Evolutionary conservation across 495 filamentous ascomycete species (phyloP).

Genomic region (Lophiotrema nucula): DNA sequence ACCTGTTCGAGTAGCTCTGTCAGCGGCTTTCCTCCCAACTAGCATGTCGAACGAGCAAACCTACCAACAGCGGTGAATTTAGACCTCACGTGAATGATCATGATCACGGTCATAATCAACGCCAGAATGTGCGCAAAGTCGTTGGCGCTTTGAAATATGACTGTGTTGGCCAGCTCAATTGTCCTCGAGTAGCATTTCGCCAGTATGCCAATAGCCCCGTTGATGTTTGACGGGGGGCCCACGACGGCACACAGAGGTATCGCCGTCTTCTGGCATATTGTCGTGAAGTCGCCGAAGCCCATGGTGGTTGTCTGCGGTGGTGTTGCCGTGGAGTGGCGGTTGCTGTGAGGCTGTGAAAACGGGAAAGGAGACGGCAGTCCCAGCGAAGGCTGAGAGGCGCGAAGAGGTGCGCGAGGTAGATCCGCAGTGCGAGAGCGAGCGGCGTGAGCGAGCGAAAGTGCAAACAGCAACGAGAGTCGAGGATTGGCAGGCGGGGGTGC

Average conservation of each 20-base stretch:
- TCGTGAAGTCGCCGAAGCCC: conserved; percentile 86
- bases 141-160: conserved; percentile 93
- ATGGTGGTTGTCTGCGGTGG: conserved; percentile 47
- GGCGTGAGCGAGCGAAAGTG: conserved; percentile 4
- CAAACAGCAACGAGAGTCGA: conserved; percentile 3
- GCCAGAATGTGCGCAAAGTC: conserved; percentile 92
- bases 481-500: not conserved
- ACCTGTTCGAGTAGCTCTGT: conserved; percentile 54
- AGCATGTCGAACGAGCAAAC: conserved; percentile 45
- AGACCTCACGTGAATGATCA: conserved; percentile 92
- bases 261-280: conserved; percentile 80
- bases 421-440: not conserved
- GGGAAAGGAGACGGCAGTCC: not conserved
- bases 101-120: conserved; percentile 87
- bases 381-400: too few species aligned
- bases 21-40: not conserved
- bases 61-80: conserved; percentile 98
- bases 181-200: conserved; percentile 90
- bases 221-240: conserved; percentile 62
- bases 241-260: conserved; percentile 87
- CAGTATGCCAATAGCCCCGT: conserved; percentile 74
- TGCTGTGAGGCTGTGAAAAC: not conserved
- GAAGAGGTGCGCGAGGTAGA: conserved; percentile 3
- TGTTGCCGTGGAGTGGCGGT: not conserved
- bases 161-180: conserved; percentile 94